phyloP scores from a whole-genome alignment of 805 yeast genomes.

The Candida nonsorbophila region DNA sequence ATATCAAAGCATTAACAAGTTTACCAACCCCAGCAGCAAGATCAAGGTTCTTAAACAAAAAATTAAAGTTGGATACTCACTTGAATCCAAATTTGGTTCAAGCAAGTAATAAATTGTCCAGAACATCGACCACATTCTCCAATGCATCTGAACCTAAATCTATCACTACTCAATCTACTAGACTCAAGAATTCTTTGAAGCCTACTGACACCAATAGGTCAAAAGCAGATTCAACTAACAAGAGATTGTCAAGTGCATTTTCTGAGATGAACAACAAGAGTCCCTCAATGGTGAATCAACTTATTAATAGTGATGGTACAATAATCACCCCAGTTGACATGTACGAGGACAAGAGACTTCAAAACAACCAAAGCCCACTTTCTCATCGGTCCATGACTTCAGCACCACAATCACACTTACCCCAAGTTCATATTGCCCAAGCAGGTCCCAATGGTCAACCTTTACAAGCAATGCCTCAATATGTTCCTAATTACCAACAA shows the following conservation, averaged over 20 bases:
- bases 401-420: conserved; percentile 3
- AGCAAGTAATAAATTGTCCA: conserved; percentile 5
- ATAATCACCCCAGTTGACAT: conserved; percentile 36
- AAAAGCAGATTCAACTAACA: conserved; percentile 7
- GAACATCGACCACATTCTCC: conserved; percentile 8
- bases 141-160: no score
- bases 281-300: conserved; percentile 28
- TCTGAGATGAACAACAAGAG: conserved; percentile 20
- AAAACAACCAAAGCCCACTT: neutral
- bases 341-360: conserved; percentile 6
- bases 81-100: conserved; percentile 10
- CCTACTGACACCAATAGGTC: conserved; percentile 6
- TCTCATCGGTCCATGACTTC: conserved; percentile 1
- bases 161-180: no score
- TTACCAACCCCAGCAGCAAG: conserved; percentile 58
- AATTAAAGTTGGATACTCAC: conserved; percentile 9
- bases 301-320: conserved; percentile 43
- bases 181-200: conserved; percentile 4
- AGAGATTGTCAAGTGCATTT: conserved; percentile 33
- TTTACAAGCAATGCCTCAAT: conserved; percentile 8
- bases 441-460: conserved; percentile 6
- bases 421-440: neutral
- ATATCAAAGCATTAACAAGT: conserved; percentile 61
- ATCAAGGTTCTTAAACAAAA: conserved; percentile 34
- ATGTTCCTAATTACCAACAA: conserved; percentile 10